These are phyloP conservation scores for Chara braunii DNA, from an alignment of 139 green algal genomes.

Conservation along the genomic window DNA sequence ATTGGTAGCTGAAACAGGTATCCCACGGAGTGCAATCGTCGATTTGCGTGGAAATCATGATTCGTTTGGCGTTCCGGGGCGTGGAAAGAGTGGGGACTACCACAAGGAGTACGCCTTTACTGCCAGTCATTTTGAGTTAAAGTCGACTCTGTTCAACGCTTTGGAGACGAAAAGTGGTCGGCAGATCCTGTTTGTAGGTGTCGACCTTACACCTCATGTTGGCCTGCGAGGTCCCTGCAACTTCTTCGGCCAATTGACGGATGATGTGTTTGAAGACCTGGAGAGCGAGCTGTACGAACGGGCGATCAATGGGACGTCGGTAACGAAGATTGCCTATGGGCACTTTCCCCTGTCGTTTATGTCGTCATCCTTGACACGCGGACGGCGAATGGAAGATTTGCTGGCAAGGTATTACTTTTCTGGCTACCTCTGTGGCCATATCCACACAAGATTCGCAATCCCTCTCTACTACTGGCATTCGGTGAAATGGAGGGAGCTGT, in stretches of 20 bases:
- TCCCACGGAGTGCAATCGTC: conserved; percentile 41
- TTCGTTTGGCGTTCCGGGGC: conserved; percentile 50
- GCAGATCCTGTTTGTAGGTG: conserved; percentile 35
- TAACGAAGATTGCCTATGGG: conserved; percentile 47
- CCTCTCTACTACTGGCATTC: conserved; percentile 44
- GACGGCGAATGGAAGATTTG: not conserved
- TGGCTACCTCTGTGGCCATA: conserved; percentile 56
- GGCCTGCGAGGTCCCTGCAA: conserved; percentile 57
- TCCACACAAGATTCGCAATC: conserved; percentile 58
- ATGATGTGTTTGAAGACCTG: conserved; percentile 9
- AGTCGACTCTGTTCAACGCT: not conserved
- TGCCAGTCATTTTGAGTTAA: not conserved
- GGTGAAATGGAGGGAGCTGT: not conserved
- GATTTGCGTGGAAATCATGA: conserved; percentile 69
- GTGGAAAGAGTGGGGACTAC: conserved; percentile 41
- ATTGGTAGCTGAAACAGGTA: not conserved
- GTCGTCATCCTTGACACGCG: conserved; percentile 1
- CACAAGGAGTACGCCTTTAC: not conserved
- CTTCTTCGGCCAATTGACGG: conserved; percentile 49
- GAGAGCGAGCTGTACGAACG: conserved; percentile 15
- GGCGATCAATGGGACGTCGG: not conserved
- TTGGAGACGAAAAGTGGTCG: not conserved
- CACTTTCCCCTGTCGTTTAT: conserved; percentile 57
- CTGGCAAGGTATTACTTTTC: conserved; percentile 10
- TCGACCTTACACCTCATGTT: conserved; percentile 50